Evolutionary conservation across 306 rosid genomes (phyloP).

Genomic region (Calophaca sinica): DNA sequence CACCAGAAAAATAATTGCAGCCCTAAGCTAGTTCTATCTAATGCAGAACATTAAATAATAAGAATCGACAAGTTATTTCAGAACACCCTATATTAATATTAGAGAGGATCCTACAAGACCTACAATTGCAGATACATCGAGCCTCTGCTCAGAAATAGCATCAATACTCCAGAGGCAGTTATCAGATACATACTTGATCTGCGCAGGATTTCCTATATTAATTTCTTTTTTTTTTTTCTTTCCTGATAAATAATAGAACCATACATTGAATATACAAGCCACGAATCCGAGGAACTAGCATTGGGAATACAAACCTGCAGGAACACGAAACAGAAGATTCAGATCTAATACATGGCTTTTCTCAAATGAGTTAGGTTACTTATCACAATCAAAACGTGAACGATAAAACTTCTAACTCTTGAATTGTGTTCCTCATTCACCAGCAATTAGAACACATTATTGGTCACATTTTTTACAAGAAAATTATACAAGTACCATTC

Average conservation of each 20-base stretch:
- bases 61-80: constrained; percentile 19
- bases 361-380: constrained; percentile 50
- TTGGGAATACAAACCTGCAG: constrained; percentile 85
- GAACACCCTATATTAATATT: constrained; percentile 30
- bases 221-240: constrained; percentile 46
- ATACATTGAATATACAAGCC: constrained; percentile 73
- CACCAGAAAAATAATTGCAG: too few species aligned
- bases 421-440: constrained; percentile 40
- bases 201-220: constrained; percentile 48
- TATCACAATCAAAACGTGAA: constrained; percentile 37
- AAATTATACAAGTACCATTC: constrained; percentile 56
- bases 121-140: constrained; percentile 40
- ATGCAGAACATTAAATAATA: constrained; percentile 10
- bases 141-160: constrained; percentile 33
- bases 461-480: constrained; percentile 48
- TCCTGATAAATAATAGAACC: constrained; percentile 53
- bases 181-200: constrained; percentile 49
- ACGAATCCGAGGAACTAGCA: constrained; percentile 72
- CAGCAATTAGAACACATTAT: constrained; percentile 41
- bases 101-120: constrained; percentile 34
- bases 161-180: constrained; percentile 44
- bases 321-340: constrained; percentile 76
- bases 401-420: constrained; percentile 9
- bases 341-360: constrained; percentile 60
- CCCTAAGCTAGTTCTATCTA: constrained; percentile 5